phyloP scores from a whole-genome alignment of 306 rosid species.

The Vigna reflexopilosa region DNA sequence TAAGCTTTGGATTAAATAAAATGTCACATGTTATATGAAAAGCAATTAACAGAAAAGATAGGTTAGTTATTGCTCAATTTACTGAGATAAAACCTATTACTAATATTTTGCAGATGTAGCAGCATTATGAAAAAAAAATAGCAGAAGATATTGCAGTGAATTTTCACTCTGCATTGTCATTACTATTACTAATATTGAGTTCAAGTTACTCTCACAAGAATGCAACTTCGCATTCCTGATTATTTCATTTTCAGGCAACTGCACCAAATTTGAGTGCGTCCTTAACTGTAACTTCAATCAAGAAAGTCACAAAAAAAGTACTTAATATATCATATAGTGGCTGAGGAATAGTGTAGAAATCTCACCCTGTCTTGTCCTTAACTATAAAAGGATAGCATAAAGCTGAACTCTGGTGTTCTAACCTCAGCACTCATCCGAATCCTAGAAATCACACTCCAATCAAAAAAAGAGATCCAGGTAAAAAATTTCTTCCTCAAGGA shows the following conservation, averaged over 20 bases:
- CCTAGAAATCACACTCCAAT: conserved; percentile 17
- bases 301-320: conserved; percentile 30
- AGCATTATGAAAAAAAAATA: no score
- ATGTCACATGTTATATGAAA: conserved; percentile 26
- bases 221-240: conserved; percentile 9
- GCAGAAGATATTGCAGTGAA: no score
- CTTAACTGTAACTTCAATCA: conserved; percentile 21
- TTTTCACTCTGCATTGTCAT: background rate
- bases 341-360: background rate
- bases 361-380: conserved; percentile 13
- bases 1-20: conserved; percentile 29
- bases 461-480: background rate
- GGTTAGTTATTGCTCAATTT: background rate
- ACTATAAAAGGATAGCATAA: conserved; percentile 30
- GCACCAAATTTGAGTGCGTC: conserved; percentile 25
- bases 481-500: background rate
- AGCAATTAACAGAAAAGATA: background rate
- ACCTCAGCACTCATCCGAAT: conserved; percentile 9
- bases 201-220: conserved; percentile 22
- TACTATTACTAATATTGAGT: background rate
- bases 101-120: no score
- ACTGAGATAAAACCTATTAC: background rate
- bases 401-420: conserved; percentile 20
- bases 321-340: conserved; percentile 3
- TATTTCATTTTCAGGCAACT: conserved; percentile 20